Evolutionary conservation across 169 alveolate species (phyloP).

Genomic region (Toxoplasma gondii): DNA sequence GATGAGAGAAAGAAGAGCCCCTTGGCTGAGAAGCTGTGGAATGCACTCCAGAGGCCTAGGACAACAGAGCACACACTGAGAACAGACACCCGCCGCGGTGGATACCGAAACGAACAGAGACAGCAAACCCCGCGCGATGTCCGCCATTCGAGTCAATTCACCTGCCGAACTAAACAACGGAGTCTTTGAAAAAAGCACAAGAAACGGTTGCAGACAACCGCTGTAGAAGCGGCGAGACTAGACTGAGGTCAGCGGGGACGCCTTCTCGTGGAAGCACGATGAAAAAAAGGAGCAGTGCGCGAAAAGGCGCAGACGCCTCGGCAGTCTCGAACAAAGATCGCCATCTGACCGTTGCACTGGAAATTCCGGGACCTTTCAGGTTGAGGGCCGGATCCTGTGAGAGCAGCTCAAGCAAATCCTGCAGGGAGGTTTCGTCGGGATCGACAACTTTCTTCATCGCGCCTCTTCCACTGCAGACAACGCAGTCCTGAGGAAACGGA

Average conservation of each 20-base stretch:
- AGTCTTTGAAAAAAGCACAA: no score
- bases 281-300: not conserved
- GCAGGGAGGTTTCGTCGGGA: not conserved
- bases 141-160: no score
- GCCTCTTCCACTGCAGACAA: conserved; percentile 15
- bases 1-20: not conserved
- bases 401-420: not conserved
- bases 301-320: not conserved
- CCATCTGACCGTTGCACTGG: not conserved
- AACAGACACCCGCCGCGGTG: not conserved
- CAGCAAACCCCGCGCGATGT: no score
- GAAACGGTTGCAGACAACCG: no score
- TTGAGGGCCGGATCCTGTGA: not conserved
- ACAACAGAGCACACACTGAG: not conserved
- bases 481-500: not conserved
- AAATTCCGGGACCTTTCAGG: not conserved
- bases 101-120: not conserved
- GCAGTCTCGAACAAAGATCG: not conserved
- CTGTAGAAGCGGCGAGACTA: no score
- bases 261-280: not conserved
- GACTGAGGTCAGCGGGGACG: no score
- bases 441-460: not conserved
- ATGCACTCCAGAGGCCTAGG: not conserved
- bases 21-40: no score
- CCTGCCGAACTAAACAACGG: no score